Evolutionary conservation across 2,329 filamentous ascomycete species (phyloP), one percentile per base, ranked within the genome.

Genomic region (Pseudocercospora fijiensis): DNA sequence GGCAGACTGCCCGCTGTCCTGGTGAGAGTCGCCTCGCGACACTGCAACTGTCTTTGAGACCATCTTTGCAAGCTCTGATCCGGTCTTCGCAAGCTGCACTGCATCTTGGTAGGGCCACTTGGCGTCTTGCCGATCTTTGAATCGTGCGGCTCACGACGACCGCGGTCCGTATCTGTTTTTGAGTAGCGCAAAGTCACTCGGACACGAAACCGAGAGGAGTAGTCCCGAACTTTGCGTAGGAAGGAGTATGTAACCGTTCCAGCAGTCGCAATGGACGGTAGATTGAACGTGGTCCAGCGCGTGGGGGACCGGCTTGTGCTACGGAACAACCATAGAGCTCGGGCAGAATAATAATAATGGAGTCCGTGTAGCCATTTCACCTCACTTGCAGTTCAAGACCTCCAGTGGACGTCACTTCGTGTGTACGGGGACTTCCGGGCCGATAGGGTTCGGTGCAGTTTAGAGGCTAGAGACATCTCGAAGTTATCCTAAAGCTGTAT

Each of bases 101-200:
- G 49, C 20, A 52, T 52, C 49, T 52, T 52, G 24, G 49, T n/a
- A 27, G 24, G 27, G 49, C 16, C 49, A n/a, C 49, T 52, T 52
- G 49, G 49, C 49, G 49, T 10, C 49, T 28, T 52, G 49, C 11
- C 26, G 16, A 28, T 26, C 22, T 30, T 53, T 28, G 26, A 53
- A 53, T 53, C 49, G 22, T 27, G 37, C 49, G 49, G 26, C 4
- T 28, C 49, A 53, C 22, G 16, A 27, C 22, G 22, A 53, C 49
- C 49, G 26, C 49, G 49, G 49, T 9, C 49, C 24, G 26, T 59
- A 37, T 24, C 43, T 56, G n/a, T 13, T 56, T 24, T 13, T 26
- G 57, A 53, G n/a, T 63, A 57, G 61, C 61, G 61, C 57, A 63
- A 63, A 63, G 57, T 27, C 27, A 59, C 47, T 22, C 49, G 9